Base-by-base conservation (phyloP, 108 stramenopile genomes). In the Asterionellopsis glacialis region DNA sequence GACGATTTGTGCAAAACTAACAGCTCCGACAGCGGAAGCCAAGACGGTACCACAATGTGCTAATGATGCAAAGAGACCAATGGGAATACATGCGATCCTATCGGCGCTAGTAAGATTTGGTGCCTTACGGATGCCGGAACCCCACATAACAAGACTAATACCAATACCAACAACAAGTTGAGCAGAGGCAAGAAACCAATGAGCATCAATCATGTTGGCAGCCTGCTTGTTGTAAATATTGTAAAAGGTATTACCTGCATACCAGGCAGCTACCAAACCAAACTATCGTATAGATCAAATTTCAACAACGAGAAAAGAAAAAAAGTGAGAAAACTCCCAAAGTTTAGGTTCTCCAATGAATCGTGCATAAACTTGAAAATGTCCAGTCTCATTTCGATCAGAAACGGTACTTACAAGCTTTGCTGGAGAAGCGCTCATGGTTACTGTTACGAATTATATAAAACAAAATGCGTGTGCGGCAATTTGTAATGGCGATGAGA, bases 1-100 rank as follows among this genome's bases (percentile, higher is more conserved):
- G 56, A 98, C 95, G 64, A 98, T 96, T 67, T 98, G 97, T 23
- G 95, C 91, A 68, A 98, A 98, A 63, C 88, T 90, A 23, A 98
- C 97, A 54, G 94, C 93, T 14, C 95, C 97, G 28, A 95, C 95
- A 61, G 91, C 93, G 54, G 96, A 88, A 64, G 90, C 85, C 59
- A 91, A 76, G 28, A 91, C 90, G 45, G 86, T 82, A 50, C 90
- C 90, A 67, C 77, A 80, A 62, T 91, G 90, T 39, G 81, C 79
- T 16, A 87, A 51, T 52, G 74, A 85, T 22, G 86, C 86, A 55
- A 79, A 88, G 33, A 88, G 63, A 69, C 90, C 90, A 61, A 91
- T 91, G 14, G 90, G 90, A 50, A 91, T 72, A 64, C 90, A 91
- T 4, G 73, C 69, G 12, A 75, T 77, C 55, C 87, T 91, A 61